Percentiles rank a stretch among this genome's conserved stretches.
Conservation (phyloP, 2,329 filamentous ascomycete species). For the Fusarium camptoceras region DNA sequence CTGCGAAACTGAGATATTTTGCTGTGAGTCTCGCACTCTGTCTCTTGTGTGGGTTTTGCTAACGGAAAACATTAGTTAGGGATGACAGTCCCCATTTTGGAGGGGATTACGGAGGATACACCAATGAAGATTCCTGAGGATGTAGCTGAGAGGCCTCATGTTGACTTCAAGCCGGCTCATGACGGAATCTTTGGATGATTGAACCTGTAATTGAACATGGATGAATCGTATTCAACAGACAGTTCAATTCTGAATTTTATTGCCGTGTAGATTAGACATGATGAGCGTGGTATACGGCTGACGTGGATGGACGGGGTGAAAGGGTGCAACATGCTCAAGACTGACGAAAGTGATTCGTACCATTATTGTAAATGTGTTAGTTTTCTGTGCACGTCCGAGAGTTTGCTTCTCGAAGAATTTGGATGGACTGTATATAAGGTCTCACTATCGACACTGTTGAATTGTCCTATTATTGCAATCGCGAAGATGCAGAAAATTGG, state of each 20-base stretch:
- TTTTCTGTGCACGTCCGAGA: fast-evolving
- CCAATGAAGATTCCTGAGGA: neutral
- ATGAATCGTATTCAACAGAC: too few relatives aligned
- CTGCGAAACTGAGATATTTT: slow-evolving; percentile 1
- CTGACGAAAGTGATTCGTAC: too few relatives aligned
- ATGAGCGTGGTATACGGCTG: too few relatives aligned
- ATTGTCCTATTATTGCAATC: neutral
- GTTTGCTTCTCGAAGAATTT: too few relatives aligned
- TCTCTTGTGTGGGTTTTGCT: neutral
- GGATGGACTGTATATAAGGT: fast-evolving
- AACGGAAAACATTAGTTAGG: neutral
- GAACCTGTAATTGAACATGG: too few relatives aligned
- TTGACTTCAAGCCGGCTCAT: slow-evolving; percentile 1
- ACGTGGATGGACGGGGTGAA: too few relatives aligned
- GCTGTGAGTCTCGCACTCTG: neutral
- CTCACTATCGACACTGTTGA: too few relatives aligned
- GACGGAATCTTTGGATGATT: neutral
- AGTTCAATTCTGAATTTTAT: too few relatives aligned
- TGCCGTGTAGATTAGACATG: too few relatives aligned
- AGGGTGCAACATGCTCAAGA: too few relatives aligned
- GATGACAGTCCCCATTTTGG: neutral
- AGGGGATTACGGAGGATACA: neutral
- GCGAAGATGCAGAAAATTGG: neutral
- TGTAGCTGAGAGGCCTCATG: neutral
- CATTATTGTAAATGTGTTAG: too few relatives aligned